phyloP scores from a whole-genome alignment of 371 early-diverging fungal genomes.

The Mucor circinelloides region DNA sequence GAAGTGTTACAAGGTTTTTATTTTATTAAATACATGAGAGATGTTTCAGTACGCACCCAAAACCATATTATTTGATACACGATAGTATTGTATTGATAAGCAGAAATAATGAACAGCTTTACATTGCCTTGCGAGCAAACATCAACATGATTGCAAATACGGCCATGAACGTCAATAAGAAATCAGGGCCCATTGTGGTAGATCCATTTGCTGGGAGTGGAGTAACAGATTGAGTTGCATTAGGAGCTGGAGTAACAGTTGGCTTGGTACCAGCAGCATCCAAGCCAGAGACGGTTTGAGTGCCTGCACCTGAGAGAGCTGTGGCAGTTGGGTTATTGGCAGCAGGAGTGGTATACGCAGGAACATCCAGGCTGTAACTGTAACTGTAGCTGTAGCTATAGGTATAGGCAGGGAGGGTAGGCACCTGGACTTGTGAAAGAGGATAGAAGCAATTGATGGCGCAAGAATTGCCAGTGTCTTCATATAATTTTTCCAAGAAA shows the following conservation, averaged over 20 bases:
- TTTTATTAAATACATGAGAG: background rate
- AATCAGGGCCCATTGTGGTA: background rate
- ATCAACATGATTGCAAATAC: background rate
- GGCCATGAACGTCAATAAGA: background rate
- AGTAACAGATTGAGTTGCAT: background rate
- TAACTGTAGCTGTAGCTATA: background rate
- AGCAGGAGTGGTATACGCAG: background rate
- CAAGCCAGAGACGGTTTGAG: background rate
- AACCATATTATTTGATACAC: background rate
- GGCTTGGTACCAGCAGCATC: background rate
- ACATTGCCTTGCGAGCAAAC: background rate
- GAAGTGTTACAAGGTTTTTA: background rate
- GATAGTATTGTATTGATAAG: background rate
- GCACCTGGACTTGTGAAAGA: background rate
- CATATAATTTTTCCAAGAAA: background rate
- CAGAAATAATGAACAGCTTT: background rate
- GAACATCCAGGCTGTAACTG: background rate
- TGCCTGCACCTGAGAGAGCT: background rate
- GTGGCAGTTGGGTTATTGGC: background rate
- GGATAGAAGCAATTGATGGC: constrained; percentile 15
- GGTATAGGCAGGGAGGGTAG: background rate
- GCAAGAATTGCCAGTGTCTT: constrained; percentile 10
- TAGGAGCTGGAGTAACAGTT: background rate
- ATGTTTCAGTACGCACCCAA: background rate
- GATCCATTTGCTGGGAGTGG: background rate